phyloP scores from a whole-genome alignment of 2,329 filamentous ascomycete genomes.

The Macroventuria anomochaeta region DNA sequence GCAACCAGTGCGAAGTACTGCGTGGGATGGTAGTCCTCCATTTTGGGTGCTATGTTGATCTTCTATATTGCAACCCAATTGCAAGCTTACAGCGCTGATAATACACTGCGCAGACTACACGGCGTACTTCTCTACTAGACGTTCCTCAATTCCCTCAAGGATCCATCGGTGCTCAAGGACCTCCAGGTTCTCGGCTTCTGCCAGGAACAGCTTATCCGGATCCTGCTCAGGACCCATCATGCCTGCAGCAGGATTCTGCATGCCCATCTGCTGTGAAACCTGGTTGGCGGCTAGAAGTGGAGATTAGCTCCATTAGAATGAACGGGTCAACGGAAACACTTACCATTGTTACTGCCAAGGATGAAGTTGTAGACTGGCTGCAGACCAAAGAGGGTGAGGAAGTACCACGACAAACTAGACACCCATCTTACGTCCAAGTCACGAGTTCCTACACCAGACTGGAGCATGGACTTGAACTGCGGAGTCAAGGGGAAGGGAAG shows the following conservation, averaged over 20 bases:
- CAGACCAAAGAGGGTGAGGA: conserved; percentile 93
- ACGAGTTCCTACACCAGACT: conserved; percentile 92
- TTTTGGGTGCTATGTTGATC: conserved; percentile 1
- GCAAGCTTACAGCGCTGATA: conserved; percentile 9
- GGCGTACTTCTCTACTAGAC: conserved; percentile 66
- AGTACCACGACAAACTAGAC: conserved; percentile 98
- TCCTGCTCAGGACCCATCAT: conserved; percentile 94
- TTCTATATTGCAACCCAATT: neutral
- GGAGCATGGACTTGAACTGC: conserved; percentile 99
- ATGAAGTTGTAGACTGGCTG: conserved; percentile 98
- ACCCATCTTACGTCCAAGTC: conserved; percentile 99
- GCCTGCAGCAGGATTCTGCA: conserved; percentile 75
- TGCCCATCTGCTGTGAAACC: conserved; percentile 82
- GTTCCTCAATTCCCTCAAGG: conserved; percentile 84
- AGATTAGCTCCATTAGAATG: conserved; percentile 37
- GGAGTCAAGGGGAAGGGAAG: conserved; percentile 95
- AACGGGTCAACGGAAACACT: conserved; percentile 42
- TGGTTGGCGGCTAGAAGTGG: conserved; percentile 78
- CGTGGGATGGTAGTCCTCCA: conserved; percentile 32
- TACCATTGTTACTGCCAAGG: conserved; percentile 93
- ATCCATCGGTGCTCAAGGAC: conserved; percentile 95
- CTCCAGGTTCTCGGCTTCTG: conserved; percentile 92
- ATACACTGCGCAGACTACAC: conserved; percentile 25
- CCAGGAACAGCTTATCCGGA: conserved; percentile 92
- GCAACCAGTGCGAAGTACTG: conserved; percentile 19